Percentiles rank a stretch among this genome's conserved stretches.
These are phyloP conservation scores for Leccinum uliginosum DNA, from an alignment of 768 basidiomycete species.

Conservation along the genomic window DNA sequence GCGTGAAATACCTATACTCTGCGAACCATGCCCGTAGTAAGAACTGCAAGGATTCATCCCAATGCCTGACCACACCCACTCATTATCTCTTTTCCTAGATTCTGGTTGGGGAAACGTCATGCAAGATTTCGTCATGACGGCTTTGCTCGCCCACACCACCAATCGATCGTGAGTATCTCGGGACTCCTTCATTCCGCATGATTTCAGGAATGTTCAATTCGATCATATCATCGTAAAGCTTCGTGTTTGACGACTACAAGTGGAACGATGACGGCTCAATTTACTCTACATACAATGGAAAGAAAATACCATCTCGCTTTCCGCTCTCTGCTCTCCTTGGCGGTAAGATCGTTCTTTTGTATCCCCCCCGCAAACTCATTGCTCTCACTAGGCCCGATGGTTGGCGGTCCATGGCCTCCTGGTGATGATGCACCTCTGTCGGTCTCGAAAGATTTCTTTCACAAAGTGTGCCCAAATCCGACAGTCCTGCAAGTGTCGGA, in stretches of 20 bases:
- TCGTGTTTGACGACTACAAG: slow-evolving; percentile 42
- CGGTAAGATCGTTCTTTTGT: slow-evolving; percentile 27
- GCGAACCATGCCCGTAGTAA: slow-evolving; percentile 43
- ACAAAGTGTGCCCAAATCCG: slow-evolving; percentile 38
- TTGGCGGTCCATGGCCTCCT: slow-evolving; percentile 35
- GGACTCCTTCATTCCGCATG: neutral
- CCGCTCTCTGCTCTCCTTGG: slow-evolving; percentile 38
- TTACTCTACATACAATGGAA: slow-evolving; percentile 36
- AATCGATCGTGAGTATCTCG: slow-evolving; percentile 31
- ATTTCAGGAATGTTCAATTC: slow-evolving; percentile 2
- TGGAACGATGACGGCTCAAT: slow-evolving; percentile 35
- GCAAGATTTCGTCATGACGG: slow-evolving; percentile 37
- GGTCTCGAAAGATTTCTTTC: slow-evolving; percentile 35
- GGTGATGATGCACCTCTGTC: slow-evolving; percentile 32
- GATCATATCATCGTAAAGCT: slow-evolving; percentile 21
- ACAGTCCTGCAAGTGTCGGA: slow-evolving; percentile 29
- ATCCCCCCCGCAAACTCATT: neutral
- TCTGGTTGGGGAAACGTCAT: slow-evolving; percentile 40
- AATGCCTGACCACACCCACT: neutral
- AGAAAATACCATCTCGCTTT: slow-evolving; percentile 36
- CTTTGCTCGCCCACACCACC: slow-evolving; percentile 31
- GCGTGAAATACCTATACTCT: slow-evolving; percentile 41
- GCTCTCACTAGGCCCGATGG: slow-evolving; percentile 33
- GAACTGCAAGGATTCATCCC: neutral
- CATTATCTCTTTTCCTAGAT: slow-evolving; percentile 18